phyloP scores from a whole-genome alignment of 345 rosid genomes.

The Populus davidiana region DNA sequence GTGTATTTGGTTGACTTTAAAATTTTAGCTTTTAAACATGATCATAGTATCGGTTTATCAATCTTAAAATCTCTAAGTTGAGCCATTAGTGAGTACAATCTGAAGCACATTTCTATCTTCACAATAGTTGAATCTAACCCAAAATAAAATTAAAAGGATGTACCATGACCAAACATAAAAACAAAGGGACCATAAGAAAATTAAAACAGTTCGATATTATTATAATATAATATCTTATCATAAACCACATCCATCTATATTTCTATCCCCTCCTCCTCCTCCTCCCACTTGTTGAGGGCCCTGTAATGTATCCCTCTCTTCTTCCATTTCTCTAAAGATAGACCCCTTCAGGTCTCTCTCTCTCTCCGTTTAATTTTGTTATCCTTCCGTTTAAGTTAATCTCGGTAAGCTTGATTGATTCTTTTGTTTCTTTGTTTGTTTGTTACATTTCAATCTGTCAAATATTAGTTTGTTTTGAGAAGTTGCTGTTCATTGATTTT shows the following conservation, averaged over 20 bases:
- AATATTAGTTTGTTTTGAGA: slow-evolving; percentile 12
- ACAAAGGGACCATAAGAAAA: background rate
- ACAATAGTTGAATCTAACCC: background rate
- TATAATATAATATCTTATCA: background rate
- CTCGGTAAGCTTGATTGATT: background rate
- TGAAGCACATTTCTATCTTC: background rate
- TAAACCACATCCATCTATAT: slow-evolving; percentile 4
- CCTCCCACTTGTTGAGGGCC: slow-evolving; percentile 13
- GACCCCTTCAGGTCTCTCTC: slow-evolving; percentile 6
- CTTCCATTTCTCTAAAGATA: background rate
- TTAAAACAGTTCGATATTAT: too few relatives aligned
- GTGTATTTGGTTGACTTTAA: background rate
- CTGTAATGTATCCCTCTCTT: background rate
- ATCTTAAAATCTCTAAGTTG: too few relatives aligned
- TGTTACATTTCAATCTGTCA: background rate
- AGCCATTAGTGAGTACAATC: too few relatives aligned
- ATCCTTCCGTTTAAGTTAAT: background rate
- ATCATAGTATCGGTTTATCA: too few relatives aligned
- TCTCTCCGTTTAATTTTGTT: background rate
- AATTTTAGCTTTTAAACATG: background rate
- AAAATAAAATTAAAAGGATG: background rate
- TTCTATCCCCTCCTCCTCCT: slow-evolving; percentile 2
- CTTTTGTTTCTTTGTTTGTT: background rate
- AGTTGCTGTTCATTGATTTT: background rate
- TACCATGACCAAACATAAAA: background rate